These are phyloP conservation scores for Oryza australiensis DNA, from an alignment of 176 grass and related monocot genomes.

Conservation along the genomic window DNA sequence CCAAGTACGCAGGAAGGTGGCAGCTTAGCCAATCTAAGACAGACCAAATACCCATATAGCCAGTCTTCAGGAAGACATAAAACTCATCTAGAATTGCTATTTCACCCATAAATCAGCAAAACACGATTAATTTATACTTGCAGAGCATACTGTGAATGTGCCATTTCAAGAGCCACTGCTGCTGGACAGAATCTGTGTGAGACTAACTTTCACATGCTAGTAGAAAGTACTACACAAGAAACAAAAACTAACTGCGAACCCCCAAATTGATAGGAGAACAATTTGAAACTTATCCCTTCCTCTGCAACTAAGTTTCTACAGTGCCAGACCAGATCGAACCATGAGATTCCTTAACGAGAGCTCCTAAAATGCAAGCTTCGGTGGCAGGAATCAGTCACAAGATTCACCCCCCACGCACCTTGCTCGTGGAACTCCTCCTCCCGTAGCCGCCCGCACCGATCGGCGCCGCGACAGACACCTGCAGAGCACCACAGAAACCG, in stretches of 20 bases:
- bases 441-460: background rate
- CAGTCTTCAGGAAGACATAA: background rate
- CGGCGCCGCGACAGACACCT: constrained; percentile 35
- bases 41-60: background rate
- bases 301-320: background rate
- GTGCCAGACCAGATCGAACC: background rate
- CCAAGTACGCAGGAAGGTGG: background rate
- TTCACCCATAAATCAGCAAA: background rate
- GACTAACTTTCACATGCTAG: background rate
- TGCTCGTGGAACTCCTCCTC: constrained; percentile 25
- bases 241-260: background rate
- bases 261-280: background rate
- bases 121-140: background rate
- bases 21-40: background rate
- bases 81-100: background rate
- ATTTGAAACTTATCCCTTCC: background rate
- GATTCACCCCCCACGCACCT: constrained; percentile 31
- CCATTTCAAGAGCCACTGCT: background rate
- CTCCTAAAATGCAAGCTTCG: background rate
- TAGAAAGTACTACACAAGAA: background rate
- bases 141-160: background rate
- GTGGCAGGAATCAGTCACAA: background rate
- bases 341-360: constrained; percentile 8
- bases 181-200: background rate
- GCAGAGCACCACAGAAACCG: background rate